These are phyloP conservation scores for Trichopus zeylanicus DNA, from an alignment of 116 monocot species.

Conservation along the genomic window DNA sequence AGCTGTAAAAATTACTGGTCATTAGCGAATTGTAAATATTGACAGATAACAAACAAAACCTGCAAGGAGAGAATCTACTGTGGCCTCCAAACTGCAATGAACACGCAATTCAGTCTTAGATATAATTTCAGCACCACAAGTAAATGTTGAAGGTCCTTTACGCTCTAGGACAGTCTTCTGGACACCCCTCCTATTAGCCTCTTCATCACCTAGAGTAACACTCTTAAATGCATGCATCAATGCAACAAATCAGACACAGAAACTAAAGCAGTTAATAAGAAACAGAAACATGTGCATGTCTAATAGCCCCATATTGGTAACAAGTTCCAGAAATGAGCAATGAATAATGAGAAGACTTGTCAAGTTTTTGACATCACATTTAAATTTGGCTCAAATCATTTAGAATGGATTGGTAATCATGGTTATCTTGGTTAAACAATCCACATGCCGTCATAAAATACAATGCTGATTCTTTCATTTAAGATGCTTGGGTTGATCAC, in stretches of 20 bases:
- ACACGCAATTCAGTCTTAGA: constrained; percentile 80
- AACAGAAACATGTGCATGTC: not conserved
- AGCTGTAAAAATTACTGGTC: not conserved
- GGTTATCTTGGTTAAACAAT: too few species aligned
- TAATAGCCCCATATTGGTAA: not conserved
- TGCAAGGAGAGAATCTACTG: constrained; percentile 85
- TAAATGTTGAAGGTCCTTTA: constrained; percentile 90
- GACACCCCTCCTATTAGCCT: constrained; percentile 75
- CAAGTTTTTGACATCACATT: not conserved
- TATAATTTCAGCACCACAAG: constrained; percentile 78
- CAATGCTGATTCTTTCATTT: not conserved
- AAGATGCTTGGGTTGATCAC: too few species aligned
- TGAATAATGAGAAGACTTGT: not conserved
- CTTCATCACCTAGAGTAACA: constrained; percentile 93
- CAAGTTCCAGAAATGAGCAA: not conserved
- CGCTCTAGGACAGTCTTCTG: constrained; percentile 86
- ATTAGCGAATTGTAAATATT: not conserved
- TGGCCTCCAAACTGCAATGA: constrained; percentile 71
- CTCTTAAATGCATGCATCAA: constrained; percentile 35
- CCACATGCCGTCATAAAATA: not conserved
- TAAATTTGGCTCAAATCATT: not conserved
- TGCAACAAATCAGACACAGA: not conserved
- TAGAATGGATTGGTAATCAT: not conserved
- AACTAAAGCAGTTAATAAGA: not conserved
- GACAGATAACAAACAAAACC: constrained; percentile 26